Evolutionary conservation across 225 moss, liverwort and hornwort species (phyloP), one percentile per base, ranked within the genome.

Genomic region (Takakia lepidozioides): DNA sequence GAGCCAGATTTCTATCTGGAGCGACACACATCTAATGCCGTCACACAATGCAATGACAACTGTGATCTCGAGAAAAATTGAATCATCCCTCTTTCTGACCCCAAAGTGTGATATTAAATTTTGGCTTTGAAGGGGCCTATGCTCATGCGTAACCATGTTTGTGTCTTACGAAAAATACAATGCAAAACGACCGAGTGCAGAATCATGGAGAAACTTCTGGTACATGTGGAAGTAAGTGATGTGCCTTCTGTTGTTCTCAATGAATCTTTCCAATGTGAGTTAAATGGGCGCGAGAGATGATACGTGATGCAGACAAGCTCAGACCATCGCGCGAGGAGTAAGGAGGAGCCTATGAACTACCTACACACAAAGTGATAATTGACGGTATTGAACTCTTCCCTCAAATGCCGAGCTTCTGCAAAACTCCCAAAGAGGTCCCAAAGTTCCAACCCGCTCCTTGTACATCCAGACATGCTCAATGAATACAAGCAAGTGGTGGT

Each of bases 221-320:
- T 39, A 21, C 59, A 56, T 18, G 29, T 62, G 0, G n/a, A 29
- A 3, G 10, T 78, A 3, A 41, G 41, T 0, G 55, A 47, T 20
- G 24, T 48, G 15, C 22, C 27, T 1, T 38, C 27, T 17, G 59
- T 56, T 1, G 32, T 19, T 2, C 5, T 53, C 29, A 26, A 19
- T 1, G 55, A 42, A 3, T 60, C 66, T 18, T 66, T 66, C 2
- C 57, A 20, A 0, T 43, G 35, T 3, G 56, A 68, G 2, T 14
- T 77, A 14, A 85, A 85, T 38, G 81, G 70, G 25, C 71, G 74
- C 14, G 81, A 85, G 37, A 72, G 81, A 10, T 60, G 68, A 22
- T 81, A 81, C 25, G 68, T 66, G 19, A 62, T 78, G 32, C 74
- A 64, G 18, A 46, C 50, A n/a, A 17, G 78, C 71, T 24, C 60